Percentiles rank a stretch among this genome's conserved stretches.
These are phyloP conservation scores for Fusarium sp. DNA, from an alignment of 2,329 filamentous ascomycete species.

Conservation along the genomic window DNA sequence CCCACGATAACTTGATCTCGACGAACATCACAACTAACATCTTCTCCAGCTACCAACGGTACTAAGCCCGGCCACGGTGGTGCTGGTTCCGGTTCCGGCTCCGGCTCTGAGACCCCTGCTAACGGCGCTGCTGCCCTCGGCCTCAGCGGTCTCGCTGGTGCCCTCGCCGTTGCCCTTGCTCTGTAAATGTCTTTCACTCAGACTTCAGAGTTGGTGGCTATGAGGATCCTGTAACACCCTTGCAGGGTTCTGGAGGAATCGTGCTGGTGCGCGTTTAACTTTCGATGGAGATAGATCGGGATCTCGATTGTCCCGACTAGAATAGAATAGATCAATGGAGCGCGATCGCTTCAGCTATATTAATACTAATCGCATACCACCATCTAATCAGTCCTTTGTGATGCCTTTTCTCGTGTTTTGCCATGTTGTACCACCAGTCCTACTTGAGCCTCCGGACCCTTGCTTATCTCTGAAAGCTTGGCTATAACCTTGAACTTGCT, in stretches of 20 bases:
- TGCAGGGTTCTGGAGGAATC: conserved; percentile 31
- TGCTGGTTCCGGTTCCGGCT: conserved; percentile 21
- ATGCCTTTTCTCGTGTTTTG: not conserved
- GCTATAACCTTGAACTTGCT: not conserved
- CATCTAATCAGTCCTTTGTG: conserved; percentile 3
- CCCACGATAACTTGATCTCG: conserved; percentile 15
- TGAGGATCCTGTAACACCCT: conserved; percentile 15
- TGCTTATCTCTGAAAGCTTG: conserved; percentile 4
- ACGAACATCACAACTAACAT: conserved; percentile 21
- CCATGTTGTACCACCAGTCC: not conserved
- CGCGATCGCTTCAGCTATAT: conserved; percentile 40
- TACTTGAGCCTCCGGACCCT: not conserved
- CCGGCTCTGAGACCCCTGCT: conserved; percentile 20
- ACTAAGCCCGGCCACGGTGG: conserved; percentile 31
- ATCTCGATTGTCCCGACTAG: conserved; percentile 29
- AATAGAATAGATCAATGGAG: conserved; percentile 41
- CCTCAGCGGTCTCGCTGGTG: conserved; percentile 41
- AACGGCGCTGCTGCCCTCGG: conserved; percentile 40
- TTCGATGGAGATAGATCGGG: conserved; percentile 41
- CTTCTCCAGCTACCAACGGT: conserved; percentile 28
- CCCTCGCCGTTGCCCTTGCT: conserved; percentile 41
- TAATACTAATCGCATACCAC: conserved; percentile 46
- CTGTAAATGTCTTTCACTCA: conserved; percentile 36
- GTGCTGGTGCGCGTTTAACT: conserved; percentile 43
- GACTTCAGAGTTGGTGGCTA: conserved; percentile 14